A percentile compares a stretch with the other conserved stretches of the same genome.
Evolutionary conservation across 768 basidiomycete genomes (phyloP).

Genomic region (Tylopilus vinaceipallidus): DNA sequence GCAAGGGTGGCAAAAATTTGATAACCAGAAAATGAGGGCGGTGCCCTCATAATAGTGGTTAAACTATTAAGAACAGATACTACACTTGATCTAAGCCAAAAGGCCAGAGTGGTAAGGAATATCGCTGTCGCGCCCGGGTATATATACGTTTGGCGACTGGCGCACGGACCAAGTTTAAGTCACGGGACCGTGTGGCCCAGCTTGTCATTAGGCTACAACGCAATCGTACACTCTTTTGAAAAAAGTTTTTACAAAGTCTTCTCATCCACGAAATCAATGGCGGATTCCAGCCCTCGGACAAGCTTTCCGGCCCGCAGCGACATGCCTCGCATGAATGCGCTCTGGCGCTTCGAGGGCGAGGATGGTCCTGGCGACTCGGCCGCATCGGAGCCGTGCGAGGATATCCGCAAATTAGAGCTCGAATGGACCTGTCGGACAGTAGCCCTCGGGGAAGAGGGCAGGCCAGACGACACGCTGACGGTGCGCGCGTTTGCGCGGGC

Average conservation of each 20-base stretch:
- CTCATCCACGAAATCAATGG: constrained; percentile 41
- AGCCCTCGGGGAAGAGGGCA: neutral
- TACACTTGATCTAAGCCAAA: constrained; percentile 79
- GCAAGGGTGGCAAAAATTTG: constrained; percentile 33
- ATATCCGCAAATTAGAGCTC: constrained; percentile 24
- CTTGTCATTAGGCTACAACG: no score
- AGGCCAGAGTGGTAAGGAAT: constrained; percentile 42
- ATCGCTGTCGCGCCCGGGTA: constrained; percentile 1
- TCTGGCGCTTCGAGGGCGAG: constrained; percentile 26
- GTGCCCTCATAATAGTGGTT: constrained; percentile 60
- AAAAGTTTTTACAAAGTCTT: no score
- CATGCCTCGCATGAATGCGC: constrained; percentile 32
- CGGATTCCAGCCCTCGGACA: constrained; percentile 38
- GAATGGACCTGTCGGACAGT: constrained; percentile 25
- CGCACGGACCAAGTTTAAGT: constrained; percentile 8
- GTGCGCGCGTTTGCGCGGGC: neutral
- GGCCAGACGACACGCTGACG: neutral
- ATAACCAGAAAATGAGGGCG: constrained; percentile 55
- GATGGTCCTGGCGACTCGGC: constrained; percentile 6
- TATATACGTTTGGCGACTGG: constrained; percentile 1
- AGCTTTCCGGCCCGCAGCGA: constrained; percentile 36
- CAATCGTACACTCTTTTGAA: no score
- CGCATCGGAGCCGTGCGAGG: constrained; percentile 14
- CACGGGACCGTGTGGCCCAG: no score
- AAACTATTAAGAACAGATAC: constrained; percentile 70